These are phyloP conservation scores for Pseudogymnoascus sp. DNA, from an alignment of 2,329 filamentous ascomycete species.

Conservation along the genomic window DNA sequence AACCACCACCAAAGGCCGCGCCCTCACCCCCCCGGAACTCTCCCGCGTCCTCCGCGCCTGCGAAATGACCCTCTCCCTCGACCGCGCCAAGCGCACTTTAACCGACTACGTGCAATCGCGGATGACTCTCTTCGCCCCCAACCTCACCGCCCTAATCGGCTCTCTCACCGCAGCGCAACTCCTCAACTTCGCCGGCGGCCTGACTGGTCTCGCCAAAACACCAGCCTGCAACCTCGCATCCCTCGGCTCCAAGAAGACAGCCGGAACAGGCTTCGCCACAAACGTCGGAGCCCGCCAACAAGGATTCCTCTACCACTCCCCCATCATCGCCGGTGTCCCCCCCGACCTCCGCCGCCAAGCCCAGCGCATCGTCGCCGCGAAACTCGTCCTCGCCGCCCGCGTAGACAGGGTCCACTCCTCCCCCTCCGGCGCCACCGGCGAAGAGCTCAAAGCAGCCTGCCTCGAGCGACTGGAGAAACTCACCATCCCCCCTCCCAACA, in stretches of 20 bases:
- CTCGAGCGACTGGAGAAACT: constrained; percentile 85
- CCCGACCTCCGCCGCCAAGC: constrained; percentile 86
- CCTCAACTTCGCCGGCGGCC: constrained; percentile 87
- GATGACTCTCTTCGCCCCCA: constrained; percentile 94
- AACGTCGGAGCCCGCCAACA: constrained; percentile 88
- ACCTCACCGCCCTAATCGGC: constrained; percentile 83
- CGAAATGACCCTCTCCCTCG: constrained; percentile 80
- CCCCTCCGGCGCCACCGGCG: constrained; percentile 74
- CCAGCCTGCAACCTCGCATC: constrained; percentile 89
- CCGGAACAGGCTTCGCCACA: constrained; percentile 75
- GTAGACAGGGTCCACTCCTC: constrained; percentile 81
- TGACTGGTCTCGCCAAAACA: constrained; percentile 83
- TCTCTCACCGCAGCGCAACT: constrained; percentile 91
- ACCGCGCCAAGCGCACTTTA: constrained; percentile 77
- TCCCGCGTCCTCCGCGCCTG: constrained; percentile 70
- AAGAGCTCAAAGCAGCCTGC: constrained; percentile 75
- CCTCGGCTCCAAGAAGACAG: constrained; percentile 82
- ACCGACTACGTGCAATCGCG: constrained; percentile 94
- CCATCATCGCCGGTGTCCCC: constrained; percentile 78
- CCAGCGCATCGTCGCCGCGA: constrained; percentile 89
- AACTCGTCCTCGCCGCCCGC: constrained; percentile 87
- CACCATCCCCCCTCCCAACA: constrained; percentile 84
- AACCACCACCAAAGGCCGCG: constrained; percentile 76
- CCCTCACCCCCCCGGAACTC: constrained; percentile 70
- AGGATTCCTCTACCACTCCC: constrained; percentile 87